Base-by-base conservation (phyloP, 768 basidiomycete genomes). In the Astraeus odoratus region DNA sequence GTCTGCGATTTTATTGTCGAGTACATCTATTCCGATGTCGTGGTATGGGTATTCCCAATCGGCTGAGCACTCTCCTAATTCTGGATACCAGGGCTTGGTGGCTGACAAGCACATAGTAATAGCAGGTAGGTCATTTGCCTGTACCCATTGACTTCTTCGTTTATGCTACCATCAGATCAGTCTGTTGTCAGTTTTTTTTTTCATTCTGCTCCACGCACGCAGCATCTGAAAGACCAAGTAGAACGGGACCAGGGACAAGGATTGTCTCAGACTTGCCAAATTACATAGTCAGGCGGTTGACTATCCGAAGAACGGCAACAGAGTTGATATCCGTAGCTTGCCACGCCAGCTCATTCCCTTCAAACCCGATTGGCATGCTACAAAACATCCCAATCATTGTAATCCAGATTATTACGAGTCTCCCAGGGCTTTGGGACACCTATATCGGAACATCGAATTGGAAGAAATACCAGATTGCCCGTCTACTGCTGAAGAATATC, bases 1-100 rank as follows among this genome's bases (percentile, higher is more conserved):
- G 78, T 91, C 12, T 85, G 83, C 49, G 72, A 91, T 46, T 91
- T 92, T 52, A 68, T 92, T 19, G 78, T 88, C 12, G 80, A 91
- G 52, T 92, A 90, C 45, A 87, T 92, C 57, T 74, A 86, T 50
- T 87, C 86, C 0, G 86, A 91, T 55, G 75, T 88, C 34, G 63
- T 88, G 73, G 86, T 87, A 63, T 16, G 73, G 2, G 15, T 5
- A 1, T 3, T 26, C 25, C 19, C 13, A 20, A 5, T 2, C 30
- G 23, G 15, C 1, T 10, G 27, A 12, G 18, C n/a, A n/a, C 27
- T 51, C 12, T 41, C 10, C 19, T 16, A 23, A 44, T 15, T 30
- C 51, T 29, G 46, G 20, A 44, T 35, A 15, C 7, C 47, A 86
- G 86, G 85, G 86, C 8, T 66, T 90, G 8, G 51, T 89, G n/a